phyloP scores from a whole-genome alignment of 2,329 filamentous ascomycete species.

The Aureobasidium sp. region DNA sequence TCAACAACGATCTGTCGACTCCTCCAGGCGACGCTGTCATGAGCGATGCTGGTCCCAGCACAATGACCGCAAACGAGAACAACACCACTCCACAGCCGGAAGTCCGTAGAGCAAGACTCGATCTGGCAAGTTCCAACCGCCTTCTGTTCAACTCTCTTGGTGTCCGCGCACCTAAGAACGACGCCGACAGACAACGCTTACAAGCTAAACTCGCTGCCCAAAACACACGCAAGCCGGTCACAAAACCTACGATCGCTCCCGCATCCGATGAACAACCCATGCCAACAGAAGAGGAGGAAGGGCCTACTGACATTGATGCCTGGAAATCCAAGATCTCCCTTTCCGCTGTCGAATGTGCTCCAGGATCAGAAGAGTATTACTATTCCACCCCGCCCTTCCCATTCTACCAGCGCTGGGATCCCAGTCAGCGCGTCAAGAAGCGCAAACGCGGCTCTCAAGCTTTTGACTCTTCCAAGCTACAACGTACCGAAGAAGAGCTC shows the following conservation, averaged over 20 bases:
- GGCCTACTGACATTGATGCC: slow-evolving; percentile 47
- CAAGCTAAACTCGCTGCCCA: slow-evolving; percentile 44
- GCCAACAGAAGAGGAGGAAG: slow-evolving; percentile 21
- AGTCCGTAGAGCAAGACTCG: slow-evolving; percentile 39
- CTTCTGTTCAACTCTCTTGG: slow-evolving; percentile 68
- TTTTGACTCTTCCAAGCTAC: slow-evolving; percentile 37
- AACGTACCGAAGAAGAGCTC: slow-evolving; percentile 36
- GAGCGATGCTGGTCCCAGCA: not conserved
- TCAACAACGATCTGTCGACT: slow-evolving; percentile 22
- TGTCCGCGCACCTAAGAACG: slow-evolving; percentile 59
- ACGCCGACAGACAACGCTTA: slow-evolving; percentile 59
- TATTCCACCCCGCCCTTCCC: slow-evolving; percentile 79
- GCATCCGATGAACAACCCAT: slow-evolving; percentile 26
- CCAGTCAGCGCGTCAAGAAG: slow-evolving; percentile 53
- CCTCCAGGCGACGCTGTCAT: not conserved
- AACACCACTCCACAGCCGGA: slow-evolving; percentile 15
- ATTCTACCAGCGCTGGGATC: slow-evolving; percentile 79
- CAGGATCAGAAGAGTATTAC: slow-evolving; percentile 50
- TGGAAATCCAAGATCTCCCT: slow-evolving; percentile 73
- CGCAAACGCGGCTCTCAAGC: slow-evolving; percentile 28
- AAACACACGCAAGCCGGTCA: slow-evolving; percentile 12
- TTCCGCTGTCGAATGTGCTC: slow-evolving; percentile 74
- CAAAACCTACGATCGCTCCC: not conserved
- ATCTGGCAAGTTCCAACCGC: slow-evolving; percentile 57
- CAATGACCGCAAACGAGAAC: not conserved